Conservation (phyloP, 2,329 filamentous ascomycete genomes). For the Colletotrichum sp. region DNA sequence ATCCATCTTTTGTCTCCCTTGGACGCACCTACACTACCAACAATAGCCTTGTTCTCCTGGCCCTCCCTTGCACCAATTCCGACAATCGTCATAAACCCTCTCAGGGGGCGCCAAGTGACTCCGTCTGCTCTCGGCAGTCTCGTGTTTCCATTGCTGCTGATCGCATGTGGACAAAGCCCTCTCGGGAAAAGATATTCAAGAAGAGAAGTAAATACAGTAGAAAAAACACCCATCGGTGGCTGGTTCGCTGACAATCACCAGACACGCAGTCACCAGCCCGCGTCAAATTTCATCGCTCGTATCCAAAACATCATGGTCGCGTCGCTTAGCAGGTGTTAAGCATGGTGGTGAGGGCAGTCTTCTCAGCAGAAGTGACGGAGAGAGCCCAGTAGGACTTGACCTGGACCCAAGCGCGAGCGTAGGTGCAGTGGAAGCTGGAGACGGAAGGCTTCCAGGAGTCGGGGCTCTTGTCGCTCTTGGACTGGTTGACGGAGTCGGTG, state of each 20-base stretch:
- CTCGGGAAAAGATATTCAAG: neutral
- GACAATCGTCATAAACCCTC: neutral
- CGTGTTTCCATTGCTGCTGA: neutral
- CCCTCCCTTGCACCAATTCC: neutral
- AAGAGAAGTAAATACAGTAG: neutral
- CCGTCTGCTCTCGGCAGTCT: neutral
- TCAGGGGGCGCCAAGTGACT: neutral
- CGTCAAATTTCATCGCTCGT: neutral
- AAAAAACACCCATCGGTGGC: neutral
- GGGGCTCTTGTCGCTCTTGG: slow-evolving; percentile 76
- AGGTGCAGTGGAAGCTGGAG: slow-evolving; percentile 75
- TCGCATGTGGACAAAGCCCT: neutral
- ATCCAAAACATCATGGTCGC: neutral
- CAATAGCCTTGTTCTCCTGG: neutral
- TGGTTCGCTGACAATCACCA: neutral
- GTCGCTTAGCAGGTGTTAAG: slow-evolving; percentile 62
- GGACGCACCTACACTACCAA: neutral
- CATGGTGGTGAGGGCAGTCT: slow-evolving; percentile 69
- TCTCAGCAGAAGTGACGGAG: slow-evolving; percentile 75
- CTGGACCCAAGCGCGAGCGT: slow-evolving; percentile 77
- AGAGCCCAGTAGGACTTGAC: slow-evolving; percentile 78
- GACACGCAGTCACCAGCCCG: neutral
- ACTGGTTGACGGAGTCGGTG: slow-evolving; percentile 76
- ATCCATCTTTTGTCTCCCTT: neutral
- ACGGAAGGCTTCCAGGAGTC: slow-evolving; percentile 79